phyloP scores from a whole-genome alignment of 2,329 filamentous ascomycete species.

The Talaromyces verruculosus region DNA sequence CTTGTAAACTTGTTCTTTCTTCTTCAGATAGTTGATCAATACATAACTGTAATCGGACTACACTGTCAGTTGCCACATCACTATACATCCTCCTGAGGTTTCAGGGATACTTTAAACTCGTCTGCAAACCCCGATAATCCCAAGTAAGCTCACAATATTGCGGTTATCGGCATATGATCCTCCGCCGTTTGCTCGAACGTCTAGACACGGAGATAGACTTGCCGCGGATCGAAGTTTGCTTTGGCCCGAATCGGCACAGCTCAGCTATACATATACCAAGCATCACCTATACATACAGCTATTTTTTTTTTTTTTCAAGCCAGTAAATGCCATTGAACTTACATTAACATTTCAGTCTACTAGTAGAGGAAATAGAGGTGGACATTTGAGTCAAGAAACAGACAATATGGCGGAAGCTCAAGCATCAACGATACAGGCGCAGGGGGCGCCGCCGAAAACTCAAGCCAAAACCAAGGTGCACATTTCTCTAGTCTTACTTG shows the following conservation, averaged over 20 bases:
- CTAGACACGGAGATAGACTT: conserved; percentile 12
- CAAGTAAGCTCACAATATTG: not conserved
- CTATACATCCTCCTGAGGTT: no score
- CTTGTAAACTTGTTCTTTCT: conserved; percentile 19
- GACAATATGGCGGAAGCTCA: conserved; percentile 14
- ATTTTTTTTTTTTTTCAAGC: no score
- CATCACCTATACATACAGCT: not conserved
- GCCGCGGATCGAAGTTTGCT: not conserved
- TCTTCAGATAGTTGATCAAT: conserved; percentile 16
- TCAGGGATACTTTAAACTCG: no score
- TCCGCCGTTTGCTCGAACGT: not conserved
- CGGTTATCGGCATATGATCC: conserved; percentile 4
- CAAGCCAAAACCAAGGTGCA: conserved; percentile 1
- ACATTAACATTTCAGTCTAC: not conserved
- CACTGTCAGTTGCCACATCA: not conserved
- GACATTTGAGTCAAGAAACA: not conserved
- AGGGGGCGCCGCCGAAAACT: not conserved
- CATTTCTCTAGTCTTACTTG: no score
- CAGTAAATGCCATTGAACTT: not conserved
- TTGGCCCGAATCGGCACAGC: not conserved
- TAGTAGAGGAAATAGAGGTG: no score
- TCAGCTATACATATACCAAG: not conserved
- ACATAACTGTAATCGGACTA: not conserved
- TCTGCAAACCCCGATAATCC: not conserved
- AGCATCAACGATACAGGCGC: not conserved